These are phyloP conservation scores for Blastomyces gilchristii DNA, from an alignment of 2,329 filamentous ascomycete genomes.

Conservation along the genomic window DNA sequence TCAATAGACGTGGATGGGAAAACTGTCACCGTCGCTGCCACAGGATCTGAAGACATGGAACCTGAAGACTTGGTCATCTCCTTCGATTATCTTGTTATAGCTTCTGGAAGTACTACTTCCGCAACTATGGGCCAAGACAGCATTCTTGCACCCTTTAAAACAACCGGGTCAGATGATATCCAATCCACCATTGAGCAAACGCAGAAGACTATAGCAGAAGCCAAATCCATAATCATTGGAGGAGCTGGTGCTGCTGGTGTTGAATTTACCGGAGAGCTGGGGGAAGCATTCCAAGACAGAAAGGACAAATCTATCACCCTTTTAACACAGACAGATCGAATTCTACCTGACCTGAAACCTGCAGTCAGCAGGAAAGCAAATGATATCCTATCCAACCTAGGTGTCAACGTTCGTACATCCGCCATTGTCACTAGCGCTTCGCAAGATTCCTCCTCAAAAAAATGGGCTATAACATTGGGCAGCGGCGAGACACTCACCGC, in stretches of 20 bases:
- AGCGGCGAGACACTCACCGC: slow-evolving; percentile 19
- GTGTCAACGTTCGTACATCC: slow-evolving; percentile 11
- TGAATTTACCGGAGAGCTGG: slow-evolving; percentile 42
- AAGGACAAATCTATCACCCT: slow-evolving; percentile 33
- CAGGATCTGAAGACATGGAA: slow-evolving; percentile 22
- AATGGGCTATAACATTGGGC: slow-evolving; percentile 12
- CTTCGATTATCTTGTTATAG: slow-evolving; percentile 48
- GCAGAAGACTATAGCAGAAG: slow-evolving; percentile 27
- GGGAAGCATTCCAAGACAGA: slow-evolving; percentile 27
- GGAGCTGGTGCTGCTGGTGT: slow-evolving; percentile 42
- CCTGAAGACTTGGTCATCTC: slow-evolving; percentile 22
- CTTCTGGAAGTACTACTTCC: slow-evolving; percentile 43
- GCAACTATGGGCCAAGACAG: slow-evolving; percentile 28
- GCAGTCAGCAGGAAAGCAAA: slow-evolving; percentile 7
- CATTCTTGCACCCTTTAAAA: slow-evolving; percentile 31
- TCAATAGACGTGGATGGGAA: slow-evolving; percentile 36
- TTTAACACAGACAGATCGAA: slow-evolving; percentile 19
- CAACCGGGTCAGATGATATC: slow-evolving; percentile 32
- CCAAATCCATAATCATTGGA: slow-evolving; percentile 38
- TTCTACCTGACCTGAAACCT: slow-evolving; percentile 9
- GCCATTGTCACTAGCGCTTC: slow-evolving; percentile 9
- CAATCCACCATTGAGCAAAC: slow-evolving; percentile 25
- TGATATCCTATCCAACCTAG: slow-evolving; percentile 10
- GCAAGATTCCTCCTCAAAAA: slow-evolving; percentile 8
- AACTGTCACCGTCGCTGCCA: slow-evolving; percentile 33